A percentile compares a stretch with the other conserved stretches of the same genome.
Conservation (phyloP, 768 basidiomycete species). For the Boletus vermiculosoides region DNA sequence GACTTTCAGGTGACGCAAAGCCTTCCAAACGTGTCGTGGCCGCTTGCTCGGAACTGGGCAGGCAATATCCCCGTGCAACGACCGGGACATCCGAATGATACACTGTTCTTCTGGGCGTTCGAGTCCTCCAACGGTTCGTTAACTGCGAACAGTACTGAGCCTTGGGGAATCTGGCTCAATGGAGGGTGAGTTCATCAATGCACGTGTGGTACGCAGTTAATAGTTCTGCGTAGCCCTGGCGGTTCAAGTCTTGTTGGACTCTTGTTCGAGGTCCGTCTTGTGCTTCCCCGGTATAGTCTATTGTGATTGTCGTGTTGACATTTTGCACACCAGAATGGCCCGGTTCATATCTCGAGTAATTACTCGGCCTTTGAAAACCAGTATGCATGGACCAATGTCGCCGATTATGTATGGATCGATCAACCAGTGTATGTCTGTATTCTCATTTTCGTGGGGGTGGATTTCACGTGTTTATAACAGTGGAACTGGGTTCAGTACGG, state of each 20-base stretch:
- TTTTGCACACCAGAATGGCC: constrained; percentile 52
- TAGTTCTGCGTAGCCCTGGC: constrained; percentile 46
- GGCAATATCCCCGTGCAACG: constrained; percentile 65
- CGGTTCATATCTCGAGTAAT: constrained; percentile 53
- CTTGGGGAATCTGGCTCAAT: constrained; percentile 74
- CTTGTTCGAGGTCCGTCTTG: constrained; percentile 51
- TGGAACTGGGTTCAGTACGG: constrained; percentile 65
- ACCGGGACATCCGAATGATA: constrained; percentile 57
- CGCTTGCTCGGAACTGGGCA: constrained; percentile 48
- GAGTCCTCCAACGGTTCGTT: constrained; percentile 57
- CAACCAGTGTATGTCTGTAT: constrained; percentile 51
- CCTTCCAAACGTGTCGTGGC: constrained; percentile 59
- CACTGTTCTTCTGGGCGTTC: constrained; percentile 64
- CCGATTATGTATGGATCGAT: constrained; percentile 58
- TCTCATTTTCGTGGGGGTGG: neutral
- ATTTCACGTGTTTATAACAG: constrained; percentile 27
- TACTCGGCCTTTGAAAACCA: constrained; percentile 48
- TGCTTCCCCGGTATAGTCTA: neutral
- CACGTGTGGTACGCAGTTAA: neutral
- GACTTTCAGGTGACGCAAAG: constrained; percentile 56
- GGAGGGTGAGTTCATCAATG: constrained; percentile 49
- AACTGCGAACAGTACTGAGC: constrained; percentile 42
- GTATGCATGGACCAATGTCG: constrained; percentile 55
- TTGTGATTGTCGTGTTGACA: neutral
- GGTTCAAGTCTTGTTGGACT: constrained; percentile 63